Evolutionary conservation across 495 filamentous ascomycete genomes (phyloP).

Genomic region (Talaromyces adpressus): DNA sequence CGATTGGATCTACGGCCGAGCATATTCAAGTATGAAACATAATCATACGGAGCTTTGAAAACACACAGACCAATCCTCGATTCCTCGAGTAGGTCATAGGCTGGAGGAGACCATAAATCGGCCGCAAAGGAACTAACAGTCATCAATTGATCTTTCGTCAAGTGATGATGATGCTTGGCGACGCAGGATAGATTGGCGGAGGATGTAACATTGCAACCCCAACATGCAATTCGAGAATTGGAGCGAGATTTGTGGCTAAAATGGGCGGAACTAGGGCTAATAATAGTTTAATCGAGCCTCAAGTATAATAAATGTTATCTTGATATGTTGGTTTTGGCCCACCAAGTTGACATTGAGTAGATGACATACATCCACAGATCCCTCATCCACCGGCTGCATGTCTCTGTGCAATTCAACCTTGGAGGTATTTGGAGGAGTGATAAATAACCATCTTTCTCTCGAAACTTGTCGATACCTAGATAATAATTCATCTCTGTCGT

Average conservation of each 20-base stretch:
- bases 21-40: background rate
- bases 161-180: background rate
- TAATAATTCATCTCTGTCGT: background rate
- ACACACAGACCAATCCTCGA: background rate
- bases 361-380: too few species aligned
- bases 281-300: background rate
- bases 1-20: background rate
- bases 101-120: background rate
- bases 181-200: background rate
- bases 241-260: background rate
- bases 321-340: background rate
- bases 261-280: background rate
- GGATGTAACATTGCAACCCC: background rate
- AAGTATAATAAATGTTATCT: background rate
- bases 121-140: background rate
- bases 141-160: background rate
- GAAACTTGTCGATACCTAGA: too few species aligned
- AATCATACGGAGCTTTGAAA: background rate
- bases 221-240: background rate
- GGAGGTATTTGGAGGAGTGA: background rate
- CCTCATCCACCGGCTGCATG: background rate
- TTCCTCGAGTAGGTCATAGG: background rate
- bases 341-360: background rate
- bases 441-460: background rate
- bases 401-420: background rate